phyloP scores from a whole-genome alignment of 345 rosid species.

The Dipteronia dyeriana region DNA sequence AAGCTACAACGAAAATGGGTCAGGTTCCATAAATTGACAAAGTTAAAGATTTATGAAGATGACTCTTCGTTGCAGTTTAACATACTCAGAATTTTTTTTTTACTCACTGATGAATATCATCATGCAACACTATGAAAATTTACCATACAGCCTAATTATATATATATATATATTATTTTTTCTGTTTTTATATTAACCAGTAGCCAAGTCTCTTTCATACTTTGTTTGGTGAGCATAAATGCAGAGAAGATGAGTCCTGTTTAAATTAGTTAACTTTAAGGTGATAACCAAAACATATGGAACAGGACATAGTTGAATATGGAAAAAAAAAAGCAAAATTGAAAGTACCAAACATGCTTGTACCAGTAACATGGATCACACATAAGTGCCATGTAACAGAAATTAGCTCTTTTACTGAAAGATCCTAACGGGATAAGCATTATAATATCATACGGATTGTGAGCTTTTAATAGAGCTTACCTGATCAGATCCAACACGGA shows the following conservation, averaged over 20 bases:
- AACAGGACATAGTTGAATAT: not conserved
- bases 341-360: not conserved
- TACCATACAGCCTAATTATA: not conserved
- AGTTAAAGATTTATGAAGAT: not conserved
- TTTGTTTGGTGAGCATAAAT: not conserved
- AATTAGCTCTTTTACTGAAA: not conserved
- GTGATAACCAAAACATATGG: not conserved
- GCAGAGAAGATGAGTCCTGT: not conserved
- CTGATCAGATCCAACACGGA: constrained; percentile 95
- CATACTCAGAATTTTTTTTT: not conserved
- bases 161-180: not conserved
- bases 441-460: not conserved
- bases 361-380: not conserved
- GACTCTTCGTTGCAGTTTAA: not conserved
- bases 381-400: not conserved
- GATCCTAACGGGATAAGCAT: not conserved
- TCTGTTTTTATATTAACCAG: not conserved
- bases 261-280: not conserved
- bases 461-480: constrained; percentile 32
- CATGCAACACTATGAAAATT: not conserved
- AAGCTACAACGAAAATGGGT: not conserved
- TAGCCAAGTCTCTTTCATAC: not conserved
- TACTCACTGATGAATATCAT: not conserved
- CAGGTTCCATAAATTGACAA: not conserved
- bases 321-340: not conserved